Conservation (phyloP, 805 yeast genomes). For the Hemisphaericaspora nanyangensis region DNA sequence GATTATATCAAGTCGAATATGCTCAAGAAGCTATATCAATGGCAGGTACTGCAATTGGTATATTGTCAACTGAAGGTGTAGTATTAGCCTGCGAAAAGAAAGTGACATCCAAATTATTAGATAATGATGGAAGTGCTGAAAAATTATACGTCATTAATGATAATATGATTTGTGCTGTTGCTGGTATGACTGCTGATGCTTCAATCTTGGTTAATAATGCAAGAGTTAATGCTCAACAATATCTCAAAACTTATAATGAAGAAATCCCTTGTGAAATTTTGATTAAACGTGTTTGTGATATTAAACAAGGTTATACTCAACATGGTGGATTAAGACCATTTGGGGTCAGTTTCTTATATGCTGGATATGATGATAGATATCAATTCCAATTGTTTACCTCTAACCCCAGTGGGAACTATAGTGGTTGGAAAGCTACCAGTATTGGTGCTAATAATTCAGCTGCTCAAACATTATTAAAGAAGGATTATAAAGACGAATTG, state of each 20-base stretch:
- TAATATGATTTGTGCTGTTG: constrained; percentile 87
- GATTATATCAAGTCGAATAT: constrained; percentile 95
- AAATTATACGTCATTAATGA: constrained; percentile 85
- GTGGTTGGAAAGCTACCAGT: constrained; percentile 98
- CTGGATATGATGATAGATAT: constrained; percentile 88
- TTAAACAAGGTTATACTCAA: constrained; percentile 97
- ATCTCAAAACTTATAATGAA: constrained; percentile 83
- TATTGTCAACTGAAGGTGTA: constrained; percentile 78
- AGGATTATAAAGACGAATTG: constrained; percentile 86
- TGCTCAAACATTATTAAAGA: constrained; percentile 92
- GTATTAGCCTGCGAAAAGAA: constrained; percentile 96
- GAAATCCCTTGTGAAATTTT: constrained; percentile 91
- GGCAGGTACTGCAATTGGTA: constrained; percentile 81
- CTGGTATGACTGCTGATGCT: constrained; percentile 98
- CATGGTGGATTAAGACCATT: constrained; percentile 98
- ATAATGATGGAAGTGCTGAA: constrained; percentile 91
- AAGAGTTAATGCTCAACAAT: constrained; percentile 78
- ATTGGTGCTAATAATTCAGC: constrained; percentile 96
- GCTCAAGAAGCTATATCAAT: constrained; percentile 88
- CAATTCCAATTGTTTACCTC: constrained; percentile 92
- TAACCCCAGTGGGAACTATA: constrained; percentile 95
- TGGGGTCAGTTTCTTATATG: constrained; percentile 94
- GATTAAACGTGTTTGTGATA: constrained; percentile 85
- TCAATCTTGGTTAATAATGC: constrained; percentile 83
- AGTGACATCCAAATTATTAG: constrained; percentile 86